Evolutionary conservation across 1,284 basidiomycete species (phyloP).

Genomic region (Phlebopus sp.): DNA sequence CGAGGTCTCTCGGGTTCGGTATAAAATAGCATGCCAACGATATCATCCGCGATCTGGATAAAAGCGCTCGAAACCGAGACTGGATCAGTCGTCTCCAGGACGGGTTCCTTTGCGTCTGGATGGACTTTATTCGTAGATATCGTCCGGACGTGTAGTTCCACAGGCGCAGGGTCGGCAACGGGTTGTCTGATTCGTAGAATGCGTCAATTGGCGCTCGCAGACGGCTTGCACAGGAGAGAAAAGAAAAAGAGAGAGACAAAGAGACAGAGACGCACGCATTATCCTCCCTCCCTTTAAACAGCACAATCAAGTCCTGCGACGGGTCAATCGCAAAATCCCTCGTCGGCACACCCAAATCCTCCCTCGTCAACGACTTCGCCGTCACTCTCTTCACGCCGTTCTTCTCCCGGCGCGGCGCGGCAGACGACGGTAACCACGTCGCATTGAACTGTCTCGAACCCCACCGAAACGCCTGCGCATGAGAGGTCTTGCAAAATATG

Average conservation of each 20-base stretch:
- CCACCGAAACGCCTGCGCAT: neutral
- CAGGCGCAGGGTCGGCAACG: conserved; percentile 10
- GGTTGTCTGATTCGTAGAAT: conserved; percentile 3
- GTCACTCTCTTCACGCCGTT: too few species aligned
- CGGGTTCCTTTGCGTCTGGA: conserved; percentile 32
- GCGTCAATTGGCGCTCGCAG: neutral
- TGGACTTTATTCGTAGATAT: conserved; percentile 44
- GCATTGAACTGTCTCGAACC: conserved; percentile 35
- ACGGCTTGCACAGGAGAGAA: too few species aligned
- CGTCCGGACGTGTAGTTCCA: conserved; percentile 39
- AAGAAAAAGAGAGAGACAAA: too few species aligned
- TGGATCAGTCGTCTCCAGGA: conserved; percentile 17
- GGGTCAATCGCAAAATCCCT: conserved; percentile 66
- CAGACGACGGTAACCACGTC: conserved; percentile 41
- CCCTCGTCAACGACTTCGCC: conserved; percentile 19
- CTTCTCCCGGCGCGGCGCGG: too few species aligned
- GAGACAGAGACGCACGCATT: conserved; percentile 11
- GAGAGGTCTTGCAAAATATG: conserved; percentile 45
- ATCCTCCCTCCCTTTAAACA: conserved; percentile 38
- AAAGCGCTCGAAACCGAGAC: conserved; percentile 32
- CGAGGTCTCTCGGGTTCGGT: conserved; percentile 31
- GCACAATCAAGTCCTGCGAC: conserved; percentile 53
- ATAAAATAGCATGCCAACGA: conserved; percentile 47
- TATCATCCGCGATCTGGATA: conserved; percentile 51
- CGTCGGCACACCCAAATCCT: conserved; percentile 42